Evolutionary conservation across 2,329 filamentous ascomycete genomes (phyloP), one percentile per base, ranked within the genome.

Genomic region (Curvularia lunata): DNA sequence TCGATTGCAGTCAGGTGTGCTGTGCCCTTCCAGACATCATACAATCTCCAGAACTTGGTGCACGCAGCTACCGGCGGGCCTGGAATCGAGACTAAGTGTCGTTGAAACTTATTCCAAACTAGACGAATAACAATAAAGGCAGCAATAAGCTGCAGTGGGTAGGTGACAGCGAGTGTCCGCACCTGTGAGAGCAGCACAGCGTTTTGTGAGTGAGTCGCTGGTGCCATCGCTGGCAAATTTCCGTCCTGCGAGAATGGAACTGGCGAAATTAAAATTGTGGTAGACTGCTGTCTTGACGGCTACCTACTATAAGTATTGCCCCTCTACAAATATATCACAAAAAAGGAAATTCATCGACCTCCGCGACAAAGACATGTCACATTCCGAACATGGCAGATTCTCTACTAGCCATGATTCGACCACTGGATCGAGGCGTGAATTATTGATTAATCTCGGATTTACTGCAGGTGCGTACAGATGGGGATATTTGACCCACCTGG

Each of bases 1-100:
- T 27, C 52, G 2, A 58, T 56, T 49, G 58, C 56, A 19, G 52
- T 52, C 5, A 48, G 58, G 38, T 61, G 58, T 23, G 16, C 42
- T 13, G 8, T 27, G 7, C 42, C 23, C 12, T 27, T 28, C 12
- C 12, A 28, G 6, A 46, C 42, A 16, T 10, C 23, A n/a, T 28
- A 27, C 9, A 46, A 18, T 12, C 42, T 23, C 25, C 25, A 28
- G 21, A 46, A 28, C 12, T 28, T 28, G 42, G 23, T 46, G 9
- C 6, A 27, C 12, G 23, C 27, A 18, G 42, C 42, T 23, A 28
- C 12, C 9, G 16, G 27, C 9, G 42, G 42, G 27, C 42, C 42
- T 23, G 42, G 42, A 18, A 28, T 28, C 32, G 32, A 34, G 13
- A 34, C 12, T 34, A 34, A 16, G 13, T 34, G 32, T 34, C 32